Evolutionary conservation across 352 stramenopile species (phyloP).

Genomic region (Phytophthora boehmeriae): DNA sequence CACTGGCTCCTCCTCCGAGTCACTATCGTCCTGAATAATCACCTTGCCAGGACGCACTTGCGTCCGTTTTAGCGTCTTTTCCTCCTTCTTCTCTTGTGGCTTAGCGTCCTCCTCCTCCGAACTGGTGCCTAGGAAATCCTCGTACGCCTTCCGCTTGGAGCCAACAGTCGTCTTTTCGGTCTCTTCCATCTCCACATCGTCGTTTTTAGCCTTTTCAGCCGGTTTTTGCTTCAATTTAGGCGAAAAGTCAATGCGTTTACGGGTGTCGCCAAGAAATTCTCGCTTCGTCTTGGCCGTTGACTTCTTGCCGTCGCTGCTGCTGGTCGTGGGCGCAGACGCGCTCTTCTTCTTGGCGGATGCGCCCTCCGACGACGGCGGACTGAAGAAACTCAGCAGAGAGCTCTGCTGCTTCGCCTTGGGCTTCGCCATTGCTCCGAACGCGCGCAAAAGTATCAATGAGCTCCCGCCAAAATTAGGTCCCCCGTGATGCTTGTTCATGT

Average conservation of each 20-base stretch:
- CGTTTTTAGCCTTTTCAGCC: constrained; percentile 6
- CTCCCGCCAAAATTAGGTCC: constrained; percentile 33
- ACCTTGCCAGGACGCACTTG: constrained; percentile 45
- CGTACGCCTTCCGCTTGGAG: constrained; percentile 64
- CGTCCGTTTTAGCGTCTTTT: constrained; percentile 28
- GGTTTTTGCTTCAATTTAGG: constrained; percentile 46
- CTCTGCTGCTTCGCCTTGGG: constrained; percentile 56
- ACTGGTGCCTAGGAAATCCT: constrained; percentile 74
- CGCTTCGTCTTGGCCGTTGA: constrained; percentile 24
- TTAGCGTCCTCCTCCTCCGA: constrained; percentile 45
- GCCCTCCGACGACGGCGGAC: constrained; percentile 50
- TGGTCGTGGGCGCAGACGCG: constrained; percentile 2
- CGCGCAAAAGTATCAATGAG: not conserved
- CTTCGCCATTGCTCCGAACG: constrained; percentile 11
- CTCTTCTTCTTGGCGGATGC: constrained; percentile 43
- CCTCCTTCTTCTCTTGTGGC: constrained; percentile 37
- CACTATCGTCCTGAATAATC: constrained; percentile 85
- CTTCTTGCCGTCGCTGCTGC: constrained; percentile 18
- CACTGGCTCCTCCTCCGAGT: constrained; percentile 58
- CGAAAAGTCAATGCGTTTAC: constrained; percentile 81
- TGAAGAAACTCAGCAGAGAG: constrained; percentile 88
- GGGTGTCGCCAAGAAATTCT: constrained; percentile 28
- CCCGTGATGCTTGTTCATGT: no score
- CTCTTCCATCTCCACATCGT: constrained; percentile 24
- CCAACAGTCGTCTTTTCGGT: not conserved